phyloP scores from a whole-genome alignment of 306 rosid species.

The Sicyos baderoa region DNA sequence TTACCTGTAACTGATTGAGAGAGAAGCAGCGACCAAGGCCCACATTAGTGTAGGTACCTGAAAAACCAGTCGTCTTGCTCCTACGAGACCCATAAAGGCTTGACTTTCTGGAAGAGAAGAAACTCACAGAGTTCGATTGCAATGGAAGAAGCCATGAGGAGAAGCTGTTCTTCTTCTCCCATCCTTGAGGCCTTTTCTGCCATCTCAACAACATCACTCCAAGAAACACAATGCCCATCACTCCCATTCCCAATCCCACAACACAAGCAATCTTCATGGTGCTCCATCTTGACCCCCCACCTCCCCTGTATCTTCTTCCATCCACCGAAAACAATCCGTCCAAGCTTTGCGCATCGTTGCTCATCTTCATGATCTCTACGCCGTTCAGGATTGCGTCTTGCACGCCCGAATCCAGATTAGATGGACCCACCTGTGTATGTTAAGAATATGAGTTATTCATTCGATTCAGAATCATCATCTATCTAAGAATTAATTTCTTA shows the following conservation, averaged over 20 bases:
- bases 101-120: conserved; percentile 31
- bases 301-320: conserved; percentile 44
- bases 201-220: conserved; percentile 30
- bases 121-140: conserved; percentile 16
- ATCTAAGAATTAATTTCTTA: no score
- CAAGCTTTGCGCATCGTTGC: conserved; percentile 48
- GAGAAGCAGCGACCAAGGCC: conserved; percentile 41
- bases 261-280: conserved; percentile 31
- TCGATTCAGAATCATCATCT: no score
- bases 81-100: conserved; percentile 34
- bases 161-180: conserved; percentile 40
- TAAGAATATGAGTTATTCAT: neutral
- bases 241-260: conserved; percentile 43
- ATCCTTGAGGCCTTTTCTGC: conserved; percentile 43
- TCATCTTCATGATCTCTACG: conserved; percentile 69
- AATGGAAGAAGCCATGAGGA: conserved; percentile 68
- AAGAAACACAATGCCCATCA: conserved; percentile 32
- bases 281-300: neutral
- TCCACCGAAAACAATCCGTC: conserved; percentile 42
- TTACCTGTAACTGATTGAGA: conserved; percentile 35
- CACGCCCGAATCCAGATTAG: conserved; percentile 28
- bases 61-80: conserved; percentile 41
- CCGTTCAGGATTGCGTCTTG: conserved; percentile 64
- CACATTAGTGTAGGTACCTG: conserved; percentile 26
- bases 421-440: conserved; percentile 37